Evolutionary conservation across 495 filamentous ascomycete genomes (phyloP).

Genomic region (Neurospora sp.): DNA sequence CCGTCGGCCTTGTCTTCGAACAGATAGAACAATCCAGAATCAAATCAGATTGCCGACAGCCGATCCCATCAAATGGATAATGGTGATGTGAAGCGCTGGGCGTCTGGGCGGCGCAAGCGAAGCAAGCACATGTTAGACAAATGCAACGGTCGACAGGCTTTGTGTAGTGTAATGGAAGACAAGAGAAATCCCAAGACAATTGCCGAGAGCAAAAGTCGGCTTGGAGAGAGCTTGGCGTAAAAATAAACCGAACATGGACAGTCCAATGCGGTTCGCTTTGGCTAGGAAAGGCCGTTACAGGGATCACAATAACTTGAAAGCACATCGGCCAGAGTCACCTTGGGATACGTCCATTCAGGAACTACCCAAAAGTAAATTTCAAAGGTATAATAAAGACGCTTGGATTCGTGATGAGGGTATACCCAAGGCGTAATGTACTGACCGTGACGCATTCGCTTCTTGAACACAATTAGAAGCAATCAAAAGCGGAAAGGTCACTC

Average conservation of each 20-base stretch:
- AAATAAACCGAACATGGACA: too few relatives aligned
- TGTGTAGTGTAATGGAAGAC: neutral
- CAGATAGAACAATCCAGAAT: neutral
- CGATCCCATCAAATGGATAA: neutral
- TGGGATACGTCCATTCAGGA: too few relatives aligned
- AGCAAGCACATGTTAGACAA: neutral
- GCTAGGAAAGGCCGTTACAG: too few relatives aligned
- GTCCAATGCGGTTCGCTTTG: too few relatives aligned
- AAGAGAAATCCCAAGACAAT: neutral
- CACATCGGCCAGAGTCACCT: too few relatives aligned
- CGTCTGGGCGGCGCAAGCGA: neutral
- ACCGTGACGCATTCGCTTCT: too few relatives aligned
- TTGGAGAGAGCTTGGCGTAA: neutral
- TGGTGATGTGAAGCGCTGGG: neutral
- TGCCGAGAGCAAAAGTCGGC: neutral
- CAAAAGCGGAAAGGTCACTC: neutral
- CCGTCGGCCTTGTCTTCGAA: neutral
- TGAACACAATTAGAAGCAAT: neutral
- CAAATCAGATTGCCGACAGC: neutral
- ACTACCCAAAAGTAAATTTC: too few relatives aligned
- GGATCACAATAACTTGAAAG: too few relatives aligned
- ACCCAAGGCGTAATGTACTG: too few relatives aligned
- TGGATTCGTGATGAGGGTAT: too few relatives aligned
- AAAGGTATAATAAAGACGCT: too few relatives aligned
- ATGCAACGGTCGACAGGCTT: neutral